phyloP scores from a whole-genome alignment of 345 rosid genomes.

The Populus simonii region DNA sequence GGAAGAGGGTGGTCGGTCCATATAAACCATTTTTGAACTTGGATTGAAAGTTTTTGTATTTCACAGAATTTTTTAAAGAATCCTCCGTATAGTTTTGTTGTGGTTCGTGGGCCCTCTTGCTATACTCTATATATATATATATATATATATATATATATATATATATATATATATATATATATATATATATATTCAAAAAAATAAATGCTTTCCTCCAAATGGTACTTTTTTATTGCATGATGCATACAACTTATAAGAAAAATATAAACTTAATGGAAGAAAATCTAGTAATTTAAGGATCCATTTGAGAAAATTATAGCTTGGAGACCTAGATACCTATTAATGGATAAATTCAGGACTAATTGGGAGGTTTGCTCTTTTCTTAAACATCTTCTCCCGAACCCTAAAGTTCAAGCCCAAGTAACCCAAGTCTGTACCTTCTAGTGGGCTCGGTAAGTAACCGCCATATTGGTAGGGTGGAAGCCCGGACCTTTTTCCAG shows the following conservation, averaged over 20 bases:
- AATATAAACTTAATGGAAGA: not conserved
- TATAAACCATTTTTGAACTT: no score
- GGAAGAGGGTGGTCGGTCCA: no score
- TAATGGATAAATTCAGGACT: not conserved
- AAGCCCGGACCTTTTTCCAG: not conserved
- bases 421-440: not conserved
- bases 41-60: no score
- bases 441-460: no score
- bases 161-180: no score
- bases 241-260: no score
- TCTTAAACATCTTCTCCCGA: not conserved
- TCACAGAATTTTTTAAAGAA: no score
- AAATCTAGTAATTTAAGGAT: not conserved
- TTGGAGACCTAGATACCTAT: not conserved
- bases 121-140: no score
- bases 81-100: no score
- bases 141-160: no score
- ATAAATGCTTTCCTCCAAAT: not conserved
- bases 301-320: not conserved
- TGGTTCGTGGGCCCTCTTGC: no score
- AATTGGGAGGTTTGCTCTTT: not conserved
- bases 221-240: not conserved
- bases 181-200: no score
- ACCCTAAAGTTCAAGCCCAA: not conserved
- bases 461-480: not conserved